Evolutionary conservation across 225 moss, liverwort and hornwort species (phyloP).

Genomic region (Physcomitrellopsis africana): DNA sequence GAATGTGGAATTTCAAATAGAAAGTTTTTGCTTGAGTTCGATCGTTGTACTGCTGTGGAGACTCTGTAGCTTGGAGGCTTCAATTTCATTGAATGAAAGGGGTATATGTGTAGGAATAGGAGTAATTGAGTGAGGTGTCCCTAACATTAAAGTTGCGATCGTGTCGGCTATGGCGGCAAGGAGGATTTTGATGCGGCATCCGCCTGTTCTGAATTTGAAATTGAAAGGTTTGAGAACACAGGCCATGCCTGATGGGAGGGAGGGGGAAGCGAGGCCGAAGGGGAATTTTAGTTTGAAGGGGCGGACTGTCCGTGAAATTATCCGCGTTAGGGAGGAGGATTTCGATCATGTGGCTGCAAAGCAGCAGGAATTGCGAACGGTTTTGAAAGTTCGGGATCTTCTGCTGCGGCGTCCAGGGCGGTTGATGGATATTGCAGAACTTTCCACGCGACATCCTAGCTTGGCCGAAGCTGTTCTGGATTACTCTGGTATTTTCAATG

Average conservation of each 20-base stretch:
- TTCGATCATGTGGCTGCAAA: constrained; percentile 41
- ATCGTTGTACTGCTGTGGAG: neutral
- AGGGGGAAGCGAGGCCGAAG: neutral
- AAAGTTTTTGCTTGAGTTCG: neutral
- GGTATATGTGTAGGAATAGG: constrained; percentile 12
- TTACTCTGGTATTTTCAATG: constrained; percentile 47
- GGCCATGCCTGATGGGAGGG: constrained; percentile 33
- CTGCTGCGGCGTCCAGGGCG: constrained; percentile 35
- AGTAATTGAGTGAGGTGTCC: constrained; percentile 19
- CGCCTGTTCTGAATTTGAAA: neutral
- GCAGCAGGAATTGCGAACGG: constrained; percentile 36
- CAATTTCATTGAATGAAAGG: neutral
- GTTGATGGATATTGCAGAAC: constrained; percentile 48
- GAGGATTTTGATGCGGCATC: constrained; percentile 29
- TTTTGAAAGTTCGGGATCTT: constrained; percentile 42
- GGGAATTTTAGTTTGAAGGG: constrained; percentile 26
- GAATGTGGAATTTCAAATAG: too few relatives aligned
- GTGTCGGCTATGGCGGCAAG: constrained; percentile 34
- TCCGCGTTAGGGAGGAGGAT: constrained; percentile 29
- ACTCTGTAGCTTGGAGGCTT: neutral
- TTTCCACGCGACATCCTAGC: constrained; percentile 23
- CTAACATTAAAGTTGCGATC: constrained; percentile 22
- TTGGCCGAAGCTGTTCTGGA: constrained; percentile 23
- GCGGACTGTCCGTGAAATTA: constrained; percentile 43
- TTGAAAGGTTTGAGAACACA: constrained; percentile 45